A percentile compares a stretch with the other conserved stretches of the same genome.
Evolutionary conservation across 2,329 filamentous ascomycete species (phyloP).

Genomic region (Stagonosporopsis cucurbitacearum): DNA sequence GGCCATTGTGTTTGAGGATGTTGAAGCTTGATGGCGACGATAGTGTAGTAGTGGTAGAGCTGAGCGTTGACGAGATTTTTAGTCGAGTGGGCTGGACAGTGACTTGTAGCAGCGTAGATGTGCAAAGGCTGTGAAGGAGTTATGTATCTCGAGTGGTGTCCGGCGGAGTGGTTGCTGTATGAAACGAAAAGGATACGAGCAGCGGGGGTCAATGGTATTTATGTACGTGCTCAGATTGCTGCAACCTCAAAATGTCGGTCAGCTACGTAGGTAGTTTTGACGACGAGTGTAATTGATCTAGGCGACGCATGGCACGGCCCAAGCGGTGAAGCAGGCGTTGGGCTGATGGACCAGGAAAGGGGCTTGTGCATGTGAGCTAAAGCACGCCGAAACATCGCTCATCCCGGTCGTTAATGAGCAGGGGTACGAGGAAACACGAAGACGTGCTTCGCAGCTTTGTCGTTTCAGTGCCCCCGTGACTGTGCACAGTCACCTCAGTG

Average conservation of each 20-base stretch:
- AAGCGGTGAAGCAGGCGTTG: constrained; percentile 51
- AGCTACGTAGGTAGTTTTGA: constrained; percentile 50
- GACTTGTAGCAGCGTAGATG: constrained; percentile 16
- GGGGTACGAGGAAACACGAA: constrained; percentile 47
- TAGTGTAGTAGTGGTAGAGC: constrained; percentile 6
- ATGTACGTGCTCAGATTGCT: constrained; percentile 49
- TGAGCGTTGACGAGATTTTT: constrained; percentile 13
- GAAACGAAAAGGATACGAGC: constrained; percentile 40
- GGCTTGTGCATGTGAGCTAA: constrained; percentile 48
- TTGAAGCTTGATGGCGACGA: constrained; percentile 7
- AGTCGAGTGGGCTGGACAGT: constrained; percentile 18
- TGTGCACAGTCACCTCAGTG: too few relatives aligned
- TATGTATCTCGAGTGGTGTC: constrained; percentile 32
- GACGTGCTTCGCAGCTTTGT: constrained; percentile 37
- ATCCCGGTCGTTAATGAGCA: constrained; percentile 45
- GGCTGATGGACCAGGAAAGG: constrained; percentile 49
- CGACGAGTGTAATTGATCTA: constrained; percentile 50
- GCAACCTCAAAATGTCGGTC: constrained; percentile 48
- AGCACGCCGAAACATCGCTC: constrained; percentile 47
- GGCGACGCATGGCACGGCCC: constrained; percentile 46
- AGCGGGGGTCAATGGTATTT: constrained; percentile 48
- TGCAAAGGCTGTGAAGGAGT: constrained; percentile 19
- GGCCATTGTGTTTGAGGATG: constrained; percentile 43
- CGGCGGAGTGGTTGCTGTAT: constrained; percentile 33
- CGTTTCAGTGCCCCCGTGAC: constrained; percentile 53